Evolutionary conservation across 2,329 filamentous ascomycete genomes (phyloP), one percentile per base, ranked within the genome.

Genomic region (Nigrospora oryzae): DNA sequence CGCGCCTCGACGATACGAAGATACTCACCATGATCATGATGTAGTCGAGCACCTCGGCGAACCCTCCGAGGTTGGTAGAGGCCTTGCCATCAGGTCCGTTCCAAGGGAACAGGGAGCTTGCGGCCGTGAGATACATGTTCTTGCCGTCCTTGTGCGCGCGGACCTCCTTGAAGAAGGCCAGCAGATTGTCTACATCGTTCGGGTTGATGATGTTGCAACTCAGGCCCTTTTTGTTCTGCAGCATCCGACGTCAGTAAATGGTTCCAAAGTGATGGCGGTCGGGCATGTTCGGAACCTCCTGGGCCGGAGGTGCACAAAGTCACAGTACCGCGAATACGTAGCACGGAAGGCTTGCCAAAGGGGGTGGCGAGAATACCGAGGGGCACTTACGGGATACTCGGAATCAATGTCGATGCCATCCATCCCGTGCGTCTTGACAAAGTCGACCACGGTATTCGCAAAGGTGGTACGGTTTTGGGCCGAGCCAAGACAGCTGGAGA

Each of bases 171-270:
- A 53, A 42, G 47, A 53, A 51, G 5, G 40, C 14, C 30, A 53
- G 44, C 45, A 46, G 46, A 45, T 51, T 53, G 40, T 39, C 31
- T 5, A 46, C 47, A 43, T 53, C 51, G 28, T 53, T 38, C 13
- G 16, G 14, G 38, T 44, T 50, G 44, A 51, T 46, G 40, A 30
- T 31, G 43, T 44, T 44, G 43, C 43, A 44, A 17, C 43, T 35
- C n/a, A 44, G 44, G 79, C 68, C 42, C 69, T 76, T 10, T 74
- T 78, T 46, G 80, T 70, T 2, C 23, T 28, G 8, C 23, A 28
- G 23, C 8, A 28, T 7, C 10, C 5, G 8, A 10, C 23, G 7
- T 28, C 23, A 28, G 23, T 23, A 23, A 23, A 23, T 23, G 19
- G 4, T 23, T n/a, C n/a, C n/a, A n/a, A n/a, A n/a, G n/a, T n/a